phyloP scores from a whole-genome alignment of 2,329 filamentous ascomycete genomes.

The Metarhizium anisopliae region DNA sequence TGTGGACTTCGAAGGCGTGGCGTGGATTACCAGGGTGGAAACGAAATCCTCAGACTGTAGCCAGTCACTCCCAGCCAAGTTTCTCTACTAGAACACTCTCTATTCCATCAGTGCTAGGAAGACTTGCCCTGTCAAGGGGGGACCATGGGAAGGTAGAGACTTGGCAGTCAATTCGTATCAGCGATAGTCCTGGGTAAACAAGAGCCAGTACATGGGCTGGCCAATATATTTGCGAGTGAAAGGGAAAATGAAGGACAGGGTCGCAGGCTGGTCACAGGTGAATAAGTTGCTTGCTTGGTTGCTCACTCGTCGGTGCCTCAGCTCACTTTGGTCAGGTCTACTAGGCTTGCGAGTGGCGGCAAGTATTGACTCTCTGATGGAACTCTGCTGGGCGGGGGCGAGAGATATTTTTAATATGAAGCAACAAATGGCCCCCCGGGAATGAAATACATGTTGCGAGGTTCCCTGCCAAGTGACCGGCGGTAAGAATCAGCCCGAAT shows the following conservation, averaged over 20 bases:
- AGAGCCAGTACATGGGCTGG: neutral
- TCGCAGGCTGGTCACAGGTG: neutral
- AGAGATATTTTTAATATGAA: constrained; percentile 11
- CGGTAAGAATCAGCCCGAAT: constrained; percentile 5
- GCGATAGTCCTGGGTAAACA: neutral
- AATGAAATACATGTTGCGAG: neutral
- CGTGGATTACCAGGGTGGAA: constrained; percentile 6
- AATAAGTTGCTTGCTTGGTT: constrained; percentile 2
- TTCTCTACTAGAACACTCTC: neutral
- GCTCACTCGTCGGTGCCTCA: constrained; percentile 2
- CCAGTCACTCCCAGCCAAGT: neutral
- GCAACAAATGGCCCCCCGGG: constrained; percentile 5
- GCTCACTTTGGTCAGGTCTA: constrained; percentile 8
- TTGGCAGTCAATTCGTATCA: neutral
- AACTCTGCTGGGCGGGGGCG: constrained; percentile 9
- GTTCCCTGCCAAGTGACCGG: constrained; percentile 7
- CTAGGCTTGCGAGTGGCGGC: constrained; percentile 7
- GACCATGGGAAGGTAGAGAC: neutral
- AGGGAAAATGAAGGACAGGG: neutral
- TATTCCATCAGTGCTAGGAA: neutral
- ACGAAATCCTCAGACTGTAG: neutral
- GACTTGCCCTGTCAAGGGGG: neutral
- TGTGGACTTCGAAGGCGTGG: constrained; percentile 2
- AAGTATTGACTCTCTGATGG: constrained; percentile 7
- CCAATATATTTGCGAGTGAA: neutral